Evolutionary conservation across 2,329 filamentous ascomycete genomes (phyloP).

Genomic region (Apiospora phragmitis): DNA sequence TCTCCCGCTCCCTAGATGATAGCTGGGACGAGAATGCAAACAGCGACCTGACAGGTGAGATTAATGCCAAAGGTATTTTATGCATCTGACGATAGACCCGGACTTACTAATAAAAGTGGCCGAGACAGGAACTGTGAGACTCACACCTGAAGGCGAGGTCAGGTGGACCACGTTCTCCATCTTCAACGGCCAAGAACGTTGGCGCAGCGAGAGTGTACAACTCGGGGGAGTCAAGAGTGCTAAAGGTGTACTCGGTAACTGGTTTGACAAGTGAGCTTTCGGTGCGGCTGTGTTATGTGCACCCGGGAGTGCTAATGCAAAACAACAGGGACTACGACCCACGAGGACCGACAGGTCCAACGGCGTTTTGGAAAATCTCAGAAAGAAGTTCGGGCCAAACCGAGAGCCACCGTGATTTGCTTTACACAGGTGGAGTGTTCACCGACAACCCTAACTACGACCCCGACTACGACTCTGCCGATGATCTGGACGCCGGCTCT

Average conservation of each 20-base stretch:
- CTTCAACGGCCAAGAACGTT: slow-evolving; percentile 64
- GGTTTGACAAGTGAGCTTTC: slow-evolving; percentile 70
- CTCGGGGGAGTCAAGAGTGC: slow-evolving; percentile 66
- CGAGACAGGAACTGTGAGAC: slow-evolving; percentile 56
- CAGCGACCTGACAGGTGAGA: slow-evolving; percentile 61
- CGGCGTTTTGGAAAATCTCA: slow-evolving; percentile 64
- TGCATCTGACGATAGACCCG: neutral
- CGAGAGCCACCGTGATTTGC: slow-evolving; percentile 42
- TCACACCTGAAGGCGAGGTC: slow-evolving; percentile 70
- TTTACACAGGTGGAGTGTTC: neutral
- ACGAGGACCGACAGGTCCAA: slow-evolving; percentile 69
- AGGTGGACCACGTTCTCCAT: slow-evolving; percentile 73
- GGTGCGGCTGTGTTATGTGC: no score
- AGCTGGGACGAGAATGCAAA: slow-evolving; percentile 69
- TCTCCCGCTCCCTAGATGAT: slow-evolving; percentile 61
- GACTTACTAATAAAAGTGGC: slow-evolving; percentile 8
- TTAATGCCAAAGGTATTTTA: slow-evolving; percentile 27
- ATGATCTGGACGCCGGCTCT: neutral
- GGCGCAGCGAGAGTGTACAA: slow-evolving; percentile 77
- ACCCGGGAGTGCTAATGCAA: neutral
- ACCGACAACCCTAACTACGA: neutral
- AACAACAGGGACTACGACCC: slow-evolving; percentile 56
- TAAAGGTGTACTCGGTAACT: slow-evolving; percentile 70
- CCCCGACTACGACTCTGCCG: neutral
- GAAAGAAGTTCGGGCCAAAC: slow-evolving; percentile 34